Evolutionary conservation across 2,329 filamentous ascomycete species (phyloP), one percentile per base, ranked within the genome.

Genomic region (Lachnellula subtilissima): DNA sequence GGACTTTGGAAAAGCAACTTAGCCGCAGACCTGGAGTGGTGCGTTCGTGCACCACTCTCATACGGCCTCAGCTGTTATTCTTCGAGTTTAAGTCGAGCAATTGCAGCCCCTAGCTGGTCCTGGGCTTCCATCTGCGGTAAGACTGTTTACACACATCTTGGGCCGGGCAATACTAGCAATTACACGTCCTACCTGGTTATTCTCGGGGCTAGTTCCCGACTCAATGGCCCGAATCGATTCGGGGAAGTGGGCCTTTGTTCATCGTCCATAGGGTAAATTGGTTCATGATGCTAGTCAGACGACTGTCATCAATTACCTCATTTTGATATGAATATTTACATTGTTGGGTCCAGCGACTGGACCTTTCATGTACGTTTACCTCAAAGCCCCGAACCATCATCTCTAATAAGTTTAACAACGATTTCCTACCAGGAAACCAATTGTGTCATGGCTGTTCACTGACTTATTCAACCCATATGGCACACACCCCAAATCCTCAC

Each of bases 401-500:
- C 8, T 32, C 28, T 8, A 32, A 32, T 8, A 32, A 32, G 9
- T 19, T 22, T 45, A 22, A 22, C 42, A 45, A 5, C 19, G 2
- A 23, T 64, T 56, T 2, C 62, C 63, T 4, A 69, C 58, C 51
- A 67, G 39, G 28, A 61, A 61, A 2, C 56, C 65, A 6, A 61
- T 56, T 2, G 70, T 73, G 55, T 75, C 74, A 61, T 75, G 73
- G 15, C 64, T 61, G 36, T 59, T 65, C 5, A 75, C 63, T 3
- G 65, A 59, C 11, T 67, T 57, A 4, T 57, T 61, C 36, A 72
- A 62, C 15, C 64, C 64, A 6, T 65, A 65, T 43, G 57, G 61
- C n/a, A 72, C 66, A 35, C 62, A 69, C 3, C 76, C 73, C 14
- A 78, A 48, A 43, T 70, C 67, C 57, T 73, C 60, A 3, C 73